Evolutionary conservation across 257 asterid species (phyloP), one percentile per base, ranked within the genome.

Genomic region (Plantago elongata): DNA sequence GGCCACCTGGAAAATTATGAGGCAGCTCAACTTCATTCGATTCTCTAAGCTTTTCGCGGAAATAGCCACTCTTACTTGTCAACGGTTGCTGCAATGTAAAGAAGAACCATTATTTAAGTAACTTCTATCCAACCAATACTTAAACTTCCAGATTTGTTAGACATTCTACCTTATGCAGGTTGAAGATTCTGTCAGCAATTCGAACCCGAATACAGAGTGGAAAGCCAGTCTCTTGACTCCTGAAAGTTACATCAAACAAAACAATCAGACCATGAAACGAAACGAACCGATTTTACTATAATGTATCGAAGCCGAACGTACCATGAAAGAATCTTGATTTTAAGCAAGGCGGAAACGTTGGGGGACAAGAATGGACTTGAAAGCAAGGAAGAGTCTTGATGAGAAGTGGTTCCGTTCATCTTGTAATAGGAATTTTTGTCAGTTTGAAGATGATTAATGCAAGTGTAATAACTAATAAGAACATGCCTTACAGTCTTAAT

Each of bases 251-350:
- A 40, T 42, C n/a, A 40, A 15, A 30, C 59, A 17, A 43, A 13
- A 56, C 13, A 54, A 63, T 51, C 9, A 63, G 49, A 72, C 54
- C 30, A 44, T n/a, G 4, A 14, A 5, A 64, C 7, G 0, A 44
- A 14, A n/a, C n/a, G n/a, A 56, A 3, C n/a, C 11, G 10, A 8
- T 1, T 22, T 22, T 16, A 34, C 7, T 37, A 44, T 48, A 5
- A 48, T 12, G 22, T 48, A 51, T 27, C 12, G 9, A 57, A 11
- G 50, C 18, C 66, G 30, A 75, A 86, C 66, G 30, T 74, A 86
- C 95, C 95, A 78, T 57, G 95, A 78, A 65, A 84, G 75, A 62
- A 80, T 75, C 83, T 82, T 86, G 92, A 86, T 86, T 62, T 86
- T 76, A 54, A 84, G 85, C 17, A 86, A 64, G 64, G 89, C 92